Evolutionary conservation across 441 rosid genomes (phyloP).

Genomic region (Croton setiger): DNA sequence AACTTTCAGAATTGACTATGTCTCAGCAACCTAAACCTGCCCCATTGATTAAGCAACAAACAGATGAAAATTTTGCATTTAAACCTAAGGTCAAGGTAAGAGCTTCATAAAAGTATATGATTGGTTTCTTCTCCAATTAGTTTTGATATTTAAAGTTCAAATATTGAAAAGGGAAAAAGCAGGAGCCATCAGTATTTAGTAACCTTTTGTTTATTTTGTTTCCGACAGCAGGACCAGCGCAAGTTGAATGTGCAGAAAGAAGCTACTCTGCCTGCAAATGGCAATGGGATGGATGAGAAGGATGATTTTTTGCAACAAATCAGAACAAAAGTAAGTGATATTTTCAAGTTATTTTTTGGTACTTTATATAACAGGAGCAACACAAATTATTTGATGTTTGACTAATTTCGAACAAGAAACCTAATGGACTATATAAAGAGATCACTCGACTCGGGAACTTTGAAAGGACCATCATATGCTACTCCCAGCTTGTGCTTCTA

Average conservation of each 20-base stretch:
- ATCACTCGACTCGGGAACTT: not conserved
- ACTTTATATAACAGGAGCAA: not conserved
- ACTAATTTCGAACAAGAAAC: not conserved
- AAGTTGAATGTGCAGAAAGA: conserved; percentile 41
- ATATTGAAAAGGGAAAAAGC: conserved; percentile 2
- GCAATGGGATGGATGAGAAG: conserved; percentile 48
- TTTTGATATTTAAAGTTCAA: not conserved
- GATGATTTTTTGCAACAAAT: conserved; percentile 82
- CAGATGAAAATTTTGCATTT: conserved; percentile 27
- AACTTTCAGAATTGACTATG: conserved; percentile 27
- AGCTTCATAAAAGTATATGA: not conserved
- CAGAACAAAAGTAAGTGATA: conserved; percentile 57
- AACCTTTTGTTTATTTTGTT: conserved; percentile 21
- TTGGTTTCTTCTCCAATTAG: not conserved
- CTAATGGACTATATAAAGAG: not conserved
- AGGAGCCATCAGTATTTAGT: conserved; percentile 13
- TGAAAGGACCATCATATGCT: not conserved
- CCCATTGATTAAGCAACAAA: conserved; percentile 34
- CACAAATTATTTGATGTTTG: not conserved
- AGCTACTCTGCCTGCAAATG: conserved; percentile 36
- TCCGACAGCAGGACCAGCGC: conserved; percentile 40
- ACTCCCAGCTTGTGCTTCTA: not conserved
- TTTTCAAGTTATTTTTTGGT: conserved; percentile 11
- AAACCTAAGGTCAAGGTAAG: conserved; percentile 48
- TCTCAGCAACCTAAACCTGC: conserved; percentile 34